Evolutionary conservation across 148 eudicot genomes (phyloP), one percentile per base, ranked within the genome.

Genomic region (Linanthus parryae): DNA sequence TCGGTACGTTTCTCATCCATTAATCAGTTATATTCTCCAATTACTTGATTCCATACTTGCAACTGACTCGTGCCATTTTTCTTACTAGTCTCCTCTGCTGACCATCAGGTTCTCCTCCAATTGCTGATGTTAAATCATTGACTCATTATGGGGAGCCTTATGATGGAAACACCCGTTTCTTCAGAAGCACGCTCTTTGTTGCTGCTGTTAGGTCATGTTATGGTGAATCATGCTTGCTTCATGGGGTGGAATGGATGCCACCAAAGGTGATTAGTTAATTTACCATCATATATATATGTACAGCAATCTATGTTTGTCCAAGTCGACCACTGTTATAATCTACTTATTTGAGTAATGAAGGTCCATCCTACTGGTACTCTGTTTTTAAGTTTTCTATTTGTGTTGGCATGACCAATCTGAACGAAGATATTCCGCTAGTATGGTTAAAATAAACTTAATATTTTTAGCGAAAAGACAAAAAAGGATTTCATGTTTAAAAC

Each of bases 231-330:
- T 81, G 83, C 72, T 57, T 91, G 83, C 98, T 91, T 61, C 98
- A 91, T 68, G 98, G 98, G 35, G 87, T 77, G 35, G 98, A 91
- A 48, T 91, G 98, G 98, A 91, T 91, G 98, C 94, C 98, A n/a
- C 98, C 98, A 54, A 91, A 91, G 96, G 98, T 87, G 43, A 41
- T 48, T 45, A 10, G 28, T 48, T 40, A 45, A 30, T 35, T 39
- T 52, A 5, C 48, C 31, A 45, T 53, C 14, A n/a, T n/a, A n/a
- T n/a, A n/a, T n/a, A n/a, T n/a, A n/a, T n/a, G n/a, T n/a, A n/a
- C n/a, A n/a, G n/a, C n/a, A n/a, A n/a, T n/a, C n/a, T n/a, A n/a
- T n/a, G n/a, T n/a, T n/a, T n/a, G n/a, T n/a, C n/a, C n/a, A n/a
- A n/a, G n/a, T n/a, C n/a, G n/a, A n/a, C n/a, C n/a, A n/a, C n/a